Conservation (phyloP, 2,329 filamentous ascomycete genomes). For the Botrytis pseudocinerea region DNA sequence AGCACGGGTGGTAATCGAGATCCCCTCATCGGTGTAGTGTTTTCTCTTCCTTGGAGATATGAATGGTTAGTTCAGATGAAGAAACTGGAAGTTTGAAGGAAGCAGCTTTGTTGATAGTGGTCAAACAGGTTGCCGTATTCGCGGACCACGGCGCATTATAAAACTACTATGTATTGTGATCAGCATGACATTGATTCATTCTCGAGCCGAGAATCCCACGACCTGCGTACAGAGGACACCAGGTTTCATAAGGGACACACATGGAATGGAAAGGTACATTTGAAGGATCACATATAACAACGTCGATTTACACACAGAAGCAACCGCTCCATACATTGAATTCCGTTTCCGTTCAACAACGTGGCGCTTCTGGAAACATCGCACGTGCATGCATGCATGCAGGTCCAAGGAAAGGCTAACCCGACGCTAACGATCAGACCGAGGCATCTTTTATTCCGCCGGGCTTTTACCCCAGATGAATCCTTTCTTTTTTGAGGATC, state of each 20-base stretch:
- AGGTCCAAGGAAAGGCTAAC: not conserved
- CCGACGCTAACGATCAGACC: constrained; percentile 27
- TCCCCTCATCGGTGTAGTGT: constrained; percentile 3
- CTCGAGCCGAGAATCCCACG: not conserved
- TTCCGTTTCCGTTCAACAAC: not conserved
- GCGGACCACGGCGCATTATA: not conserved
- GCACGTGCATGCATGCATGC: constrained; percentile 13
- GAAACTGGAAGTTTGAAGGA: constrained; percentile 2
- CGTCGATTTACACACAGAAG: not conserved
- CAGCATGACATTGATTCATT: not conserved
- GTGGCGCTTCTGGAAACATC: not conserved
- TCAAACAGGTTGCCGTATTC: constrained; percentile 1
- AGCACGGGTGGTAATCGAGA: not conserved
- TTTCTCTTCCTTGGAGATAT: not conserved
- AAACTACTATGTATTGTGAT: not conserved
- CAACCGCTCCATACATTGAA: not conserved
- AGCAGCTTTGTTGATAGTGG: not conserved
- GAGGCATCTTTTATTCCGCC: constrained; percentile 36
- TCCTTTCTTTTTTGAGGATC: not conserved
- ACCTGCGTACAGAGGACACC: not conserved
- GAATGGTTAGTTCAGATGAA: not conserved
- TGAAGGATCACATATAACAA: not conserved
- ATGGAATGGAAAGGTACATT: not conserved
- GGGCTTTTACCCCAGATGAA: constrained; percentile 27
- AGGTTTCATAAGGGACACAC: not conserved